phyloP scores from a whole-genome alignment of 2,329 filamentous ascomycete genomes.

The Aureobasidium sp. region DNA sequence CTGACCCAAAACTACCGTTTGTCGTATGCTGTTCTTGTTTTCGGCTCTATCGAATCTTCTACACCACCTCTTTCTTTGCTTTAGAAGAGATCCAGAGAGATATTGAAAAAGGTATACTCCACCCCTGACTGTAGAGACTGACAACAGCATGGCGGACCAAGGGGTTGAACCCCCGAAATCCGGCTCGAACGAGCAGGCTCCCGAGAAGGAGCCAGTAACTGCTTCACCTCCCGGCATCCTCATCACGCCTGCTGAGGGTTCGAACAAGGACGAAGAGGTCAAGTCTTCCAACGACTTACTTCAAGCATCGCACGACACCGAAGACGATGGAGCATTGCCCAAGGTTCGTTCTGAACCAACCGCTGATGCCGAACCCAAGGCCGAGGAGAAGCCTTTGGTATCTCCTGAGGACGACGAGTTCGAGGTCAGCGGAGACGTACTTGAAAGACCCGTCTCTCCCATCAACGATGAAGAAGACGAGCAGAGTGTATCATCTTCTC shows the following conservation, averaged over 20 bases:
- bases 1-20: neutral
- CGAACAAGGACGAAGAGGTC: neutral
- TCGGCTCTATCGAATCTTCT: neutral
- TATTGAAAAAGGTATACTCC: neutral
- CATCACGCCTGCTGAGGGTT: neutral
- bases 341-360: neutral
- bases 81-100: neutral
- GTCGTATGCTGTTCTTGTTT: neutral
- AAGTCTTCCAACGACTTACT: neutral
- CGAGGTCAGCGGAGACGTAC: neutral
- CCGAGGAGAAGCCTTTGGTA: neutral
- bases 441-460: neutral
- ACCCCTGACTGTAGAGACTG: neutral
- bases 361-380: neutral
- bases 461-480: neutral
- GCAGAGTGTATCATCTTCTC: neutral
- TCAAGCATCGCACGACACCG: neutral
- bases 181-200: neutral
- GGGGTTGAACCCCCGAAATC: neutral
- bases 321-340: constrained; percentile 1
- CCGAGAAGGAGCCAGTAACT: neutral
- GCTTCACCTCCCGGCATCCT: neutral
- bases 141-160: neutral
- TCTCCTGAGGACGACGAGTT: constrained; percentile 1
- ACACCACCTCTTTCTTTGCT: neutral